Percentiles rank a stretch among this genome's conserved stretches.
Conservation (phyloP, 208 protist genomes). For the Herpetomonas tarakana region DNA sequence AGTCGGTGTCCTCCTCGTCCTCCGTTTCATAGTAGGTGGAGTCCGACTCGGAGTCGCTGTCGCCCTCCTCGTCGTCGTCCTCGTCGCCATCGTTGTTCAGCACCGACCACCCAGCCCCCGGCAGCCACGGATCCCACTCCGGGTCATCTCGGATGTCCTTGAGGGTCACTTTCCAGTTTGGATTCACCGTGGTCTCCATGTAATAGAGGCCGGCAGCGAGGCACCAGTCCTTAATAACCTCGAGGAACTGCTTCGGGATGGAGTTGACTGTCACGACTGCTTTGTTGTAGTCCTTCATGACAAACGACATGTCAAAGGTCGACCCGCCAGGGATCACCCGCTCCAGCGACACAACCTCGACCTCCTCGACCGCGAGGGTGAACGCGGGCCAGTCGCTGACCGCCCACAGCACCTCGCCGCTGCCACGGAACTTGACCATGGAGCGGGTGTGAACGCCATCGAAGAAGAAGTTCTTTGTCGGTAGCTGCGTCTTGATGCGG, state of each 20-base stretch:
- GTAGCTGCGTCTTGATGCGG: conserved; percentile 76
- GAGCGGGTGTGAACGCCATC: conserved; percentile 74
- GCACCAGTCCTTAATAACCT: conserved; percentile 83
- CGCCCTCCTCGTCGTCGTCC: conserved; percentile 85
- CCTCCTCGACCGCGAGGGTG: conserved; percentile 91
- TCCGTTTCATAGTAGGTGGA: conserved; percentile 82
- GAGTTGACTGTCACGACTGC: conserved; percentile 61
- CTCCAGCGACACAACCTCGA: conserved; percentile 96
- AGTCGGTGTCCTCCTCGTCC: conserved; percentile 60
- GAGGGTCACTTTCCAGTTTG: conserved; percentile 69
- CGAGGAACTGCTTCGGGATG: conserved; percentile 47
- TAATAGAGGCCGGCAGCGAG: conserved; percentile 77
- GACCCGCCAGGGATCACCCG: conserved; percentile 81
- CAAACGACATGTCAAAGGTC: conserved; percentile 97
- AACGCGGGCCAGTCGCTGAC: conserved; percentile 92
- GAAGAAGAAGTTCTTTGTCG: conserved; percentile 79
- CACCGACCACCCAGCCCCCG: conserved; percentile 61
- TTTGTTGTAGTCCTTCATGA: conserved; percentile 96
- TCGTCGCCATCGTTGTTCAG: conserved; percentile 73
- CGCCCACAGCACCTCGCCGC: conserved; percentile 76
- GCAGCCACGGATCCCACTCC: conserved; percentile 82
- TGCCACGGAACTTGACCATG: conserved; percentile 77
- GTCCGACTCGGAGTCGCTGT: conserved; percentile 65
- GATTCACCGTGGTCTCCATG: conserved; percentile 78
- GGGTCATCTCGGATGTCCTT: conserved; percentile 87